A percentile compares a stretch with the other conserved stretches of the same genome.
Conservation (phyloP, 352 stramenopile species). For the Phytopythium delawarense region DNA sequence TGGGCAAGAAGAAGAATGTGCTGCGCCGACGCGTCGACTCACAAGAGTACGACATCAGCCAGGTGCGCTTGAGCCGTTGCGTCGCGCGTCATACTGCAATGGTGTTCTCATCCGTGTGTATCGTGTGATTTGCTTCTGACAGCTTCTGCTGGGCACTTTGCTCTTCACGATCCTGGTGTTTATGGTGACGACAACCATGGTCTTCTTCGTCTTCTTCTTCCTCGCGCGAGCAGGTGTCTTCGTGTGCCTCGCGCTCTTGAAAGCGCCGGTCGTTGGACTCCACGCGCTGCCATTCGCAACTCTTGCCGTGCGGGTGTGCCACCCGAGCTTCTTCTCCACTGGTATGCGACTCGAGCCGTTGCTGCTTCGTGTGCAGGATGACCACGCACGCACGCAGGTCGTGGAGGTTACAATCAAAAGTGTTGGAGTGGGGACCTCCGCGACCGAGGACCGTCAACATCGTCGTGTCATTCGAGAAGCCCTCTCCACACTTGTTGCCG, state of each 20-base stretch:
- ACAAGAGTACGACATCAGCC: conserved; percentile 91
- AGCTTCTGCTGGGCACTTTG: conserved; percentile 91
- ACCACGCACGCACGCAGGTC: background rate
- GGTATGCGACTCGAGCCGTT: conserved; percentile 25
- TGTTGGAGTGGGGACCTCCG: conserved; percentile 16
- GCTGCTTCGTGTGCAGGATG: background rate
- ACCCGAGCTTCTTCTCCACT: conserved; percentile 32
- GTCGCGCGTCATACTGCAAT: too few species aligned
- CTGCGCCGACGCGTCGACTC: conserved; percentile 91
- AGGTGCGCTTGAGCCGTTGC: conserved; percentile 28
- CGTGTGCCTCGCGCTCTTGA: conserved; percentile 30
- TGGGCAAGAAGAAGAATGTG: conserved; percentile 94
- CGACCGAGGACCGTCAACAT: conserved; percentile 15
- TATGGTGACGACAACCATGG: conserved; percentile 90
- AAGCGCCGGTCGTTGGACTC: conserved; percentile 48
- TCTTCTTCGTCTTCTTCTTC: conserved; percentile 93
- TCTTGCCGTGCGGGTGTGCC: conserved; percentile 32
- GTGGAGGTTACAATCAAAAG: conserved; percentile 9
- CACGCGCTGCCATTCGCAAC: conserved; percentile 45
- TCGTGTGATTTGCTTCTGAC: background rate
- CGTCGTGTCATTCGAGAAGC: conserved; percentile 13
- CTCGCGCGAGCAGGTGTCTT: conserved; percentile 60
- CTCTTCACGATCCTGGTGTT: conserved; percentile 92
- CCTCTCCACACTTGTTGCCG: conserved; percentile 12
- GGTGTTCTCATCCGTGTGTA: background rate